Percentiles rank a stretch among this genome's conserved stretches.
These are phyloP conservation scores for Exophiala bonariae DNA, from an alignment of 2,329 filamentous ascomycete genomes.

Conservation along the genomic window DNA sequence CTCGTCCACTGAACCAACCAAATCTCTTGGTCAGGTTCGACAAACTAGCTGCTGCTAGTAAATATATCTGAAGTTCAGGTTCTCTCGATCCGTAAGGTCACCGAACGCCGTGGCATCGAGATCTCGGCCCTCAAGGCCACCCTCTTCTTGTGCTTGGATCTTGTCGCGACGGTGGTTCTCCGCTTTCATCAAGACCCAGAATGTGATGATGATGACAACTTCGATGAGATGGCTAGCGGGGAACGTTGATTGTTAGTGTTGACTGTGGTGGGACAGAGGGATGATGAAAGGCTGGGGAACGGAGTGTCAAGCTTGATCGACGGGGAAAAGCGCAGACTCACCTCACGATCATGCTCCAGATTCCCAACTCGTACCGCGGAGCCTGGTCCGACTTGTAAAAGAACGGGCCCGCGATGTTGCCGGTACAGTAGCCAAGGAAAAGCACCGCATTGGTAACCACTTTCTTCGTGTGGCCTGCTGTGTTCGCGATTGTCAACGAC, in stretches of 20 bases:
- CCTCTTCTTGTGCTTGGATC: constrained; percentile 42
- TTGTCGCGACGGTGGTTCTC: constrained; percentile 53
- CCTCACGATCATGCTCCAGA: constrained; percentile 59
- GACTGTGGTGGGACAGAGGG: too few species aligned
- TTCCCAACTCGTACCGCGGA: constrained; percentile 52
- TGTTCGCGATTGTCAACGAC: constrained; percentile 47
- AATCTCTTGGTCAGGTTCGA: too few species aligned
- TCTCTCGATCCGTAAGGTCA: constrained; percentile 56
- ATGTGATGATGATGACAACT: constrained; percentile 44
- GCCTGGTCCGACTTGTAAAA: constrained; percentile 60
- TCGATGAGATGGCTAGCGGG: constrained; percentile 50
- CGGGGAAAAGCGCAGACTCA: constrained; percentile 3
- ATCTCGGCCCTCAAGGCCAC: constrained; percentile 17
- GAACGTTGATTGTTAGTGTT: too few species aligned
- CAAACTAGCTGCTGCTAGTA: too few species aligned
- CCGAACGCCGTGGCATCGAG: constrained; percentile 50
- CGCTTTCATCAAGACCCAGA: constrained; percentile 49
- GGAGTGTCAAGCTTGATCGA: neutral
- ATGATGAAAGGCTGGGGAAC: neutral
- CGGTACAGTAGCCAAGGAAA: constrained; percentile 61
- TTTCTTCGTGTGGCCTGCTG: constrained; percentile 61
- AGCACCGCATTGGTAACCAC: constrained; percentile 63
- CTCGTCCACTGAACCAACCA: too few species aligned
- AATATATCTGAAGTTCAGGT: constrained; percentile 41
- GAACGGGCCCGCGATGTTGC: constrained; percentile 63